phyloP scores from a whole-genome alignment of 2,329 filamentous ascomycete genomes.

The Fusarium nurragi region DNA sequence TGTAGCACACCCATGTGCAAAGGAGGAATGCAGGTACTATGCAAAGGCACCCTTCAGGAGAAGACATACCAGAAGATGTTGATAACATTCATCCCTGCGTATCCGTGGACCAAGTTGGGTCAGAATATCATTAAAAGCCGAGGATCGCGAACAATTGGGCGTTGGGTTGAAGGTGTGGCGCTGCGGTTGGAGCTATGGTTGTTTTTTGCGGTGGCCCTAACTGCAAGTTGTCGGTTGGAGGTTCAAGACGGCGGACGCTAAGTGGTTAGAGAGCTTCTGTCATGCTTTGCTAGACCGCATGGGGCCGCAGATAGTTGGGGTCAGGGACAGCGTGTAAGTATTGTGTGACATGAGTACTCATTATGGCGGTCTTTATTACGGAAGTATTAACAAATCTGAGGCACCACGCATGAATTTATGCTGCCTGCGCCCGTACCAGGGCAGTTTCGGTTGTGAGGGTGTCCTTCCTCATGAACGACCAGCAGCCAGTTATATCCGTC shows the following conservation, averaged over 20 bases:
- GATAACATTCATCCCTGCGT: not conserved
- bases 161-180: conserved; percentile 18
- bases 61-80: conserved; percentile 9
- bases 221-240: conserved; percentile 32
- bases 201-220: conserved; percentile 43
- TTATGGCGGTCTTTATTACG: not conserved
- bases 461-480: conserved; percentile 5
- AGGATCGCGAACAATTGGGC: conserved; percentile 12
- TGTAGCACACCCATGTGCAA: not conserved
- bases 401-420: conserved; percentile 6
- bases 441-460: conserved; percentile 13
- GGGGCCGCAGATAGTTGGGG: conserved; percentile 22
- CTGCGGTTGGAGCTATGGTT: conserved; percentile 32
- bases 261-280: conserved; percentile 23
- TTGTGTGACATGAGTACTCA: not conserved
- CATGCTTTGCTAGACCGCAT: conserved; percentile 6
- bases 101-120: not conserved
- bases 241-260: conserved; percentile 17
- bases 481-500: not conserved
- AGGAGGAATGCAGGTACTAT: conserved; percentile 3
- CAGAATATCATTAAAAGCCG: no score
- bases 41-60: conserved; percentile 8
- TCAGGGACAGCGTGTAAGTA: not conserved
- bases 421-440: not conserved
- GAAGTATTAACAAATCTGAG: not conserved